These are phyloP conservation scores for Aureobasidium sp. DNA, from an alignment of 2,329 filamentous ascomycete genomes.

Conservation along the genomic window DNA sequence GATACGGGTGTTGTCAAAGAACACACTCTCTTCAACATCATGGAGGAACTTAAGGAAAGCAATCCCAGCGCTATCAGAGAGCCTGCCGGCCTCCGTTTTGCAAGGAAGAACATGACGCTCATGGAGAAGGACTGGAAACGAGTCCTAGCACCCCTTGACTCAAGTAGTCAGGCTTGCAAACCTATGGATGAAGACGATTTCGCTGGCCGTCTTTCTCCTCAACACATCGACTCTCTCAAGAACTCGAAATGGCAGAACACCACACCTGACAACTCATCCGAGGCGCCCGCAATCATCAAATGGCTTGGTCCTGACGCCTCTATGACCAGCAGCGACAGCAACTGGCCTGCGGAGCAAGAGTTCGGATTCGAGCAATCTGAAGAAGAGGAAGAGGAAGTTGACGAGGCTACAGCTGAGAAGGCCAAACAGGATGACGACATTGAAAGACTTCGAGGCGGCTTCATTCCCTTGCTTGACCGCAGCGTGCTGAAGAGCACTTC, in stretches of 20 bases:
- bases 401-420: conserved; percentile 66
- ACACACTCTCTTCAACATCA: conserved; percentile 72
- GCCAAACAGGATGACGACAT: conserved; percentile 57
- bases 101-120: not conserved
- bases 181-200: conserved; percentile 8
- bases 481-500: not conserved
- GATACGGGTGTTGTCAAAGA: conserved; percentile 68
- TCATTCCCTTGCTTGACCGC: conserved; percentile 8
- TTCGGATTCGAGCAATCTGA: conserved; percentile 62
- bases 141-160: not conserved
- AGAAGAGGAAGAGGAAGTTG: conserved; percentile 65
- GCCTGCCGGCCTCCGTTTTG: not conserved
- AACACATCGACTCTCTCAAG: conserved; percentile 8
- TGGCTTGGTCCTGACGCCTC: conserved; percentile 9
- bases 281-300: conserved; percentile 1
- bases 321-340: not conserved
- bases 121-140: conserved; percentile 14
- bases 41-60: conserved; percentile 3
- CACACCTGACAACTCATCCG: not conserved
- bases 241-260: not conserved
- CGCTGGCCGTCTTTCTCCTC: not conserved
- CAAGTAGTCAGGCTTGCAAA: not conserved
- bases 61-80: not conserved
- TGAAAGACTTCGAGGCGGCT: conserved; percentile 55
- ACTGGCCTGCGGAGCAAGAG: conserved; percentile 31